Evolutionary conservation across 176 grass and related monocot species (phyloP).

Genomic region (Puccinellia tenuiflora): DNA sequence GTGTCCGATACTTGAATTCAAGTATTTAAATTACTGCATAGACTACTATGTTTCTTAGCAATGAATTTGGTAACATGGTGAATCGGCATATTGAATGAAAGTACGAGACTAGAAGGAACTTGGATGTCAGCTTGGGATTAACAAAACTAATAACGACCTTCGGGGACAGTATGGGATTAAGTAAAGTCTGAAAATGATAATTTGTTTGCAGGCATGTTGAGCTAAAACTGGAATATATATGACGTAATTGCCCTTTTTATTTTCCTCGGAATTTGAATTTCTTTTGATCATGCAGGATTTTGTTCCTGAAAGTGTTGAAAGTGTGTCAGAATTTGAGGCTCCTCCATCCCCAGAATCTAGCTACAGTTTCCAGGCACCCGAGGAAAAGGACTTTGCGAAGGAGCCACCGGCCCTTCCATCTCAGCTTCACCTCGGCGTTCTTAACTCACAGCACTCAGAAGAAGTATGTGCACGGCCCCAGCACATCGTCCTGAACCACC

Average conservation of each 20-base stretch:
- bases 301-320: conserved; percentile 85
- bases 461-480: conserved; percentile 65
- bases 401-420: conserved; percentile 80
- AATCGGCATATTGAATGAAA: not conserved
- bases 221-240: not conserved
- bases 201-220: conserved; percentile 11
- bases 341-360: conserved; percentile 77
- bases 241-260: not conserved
- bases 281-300: conserved; percentile 57
- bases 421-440: conserved; percentile 67
- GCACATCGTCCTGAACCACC: conserved; percentile 93
- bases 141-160: not conserved
- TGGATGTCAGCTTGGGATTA: not conserved
- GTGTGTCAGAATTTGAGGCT: conserved; percentile 70
- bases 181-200: too few species aligned
- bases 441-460: conserved; percentile 61
- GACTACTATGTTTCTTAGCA: not conserved
- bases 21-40: not conserved
- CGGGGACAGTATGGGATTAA: not conserved
- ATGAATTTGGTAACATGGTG: not conserved
- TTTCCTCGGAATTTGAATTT: not conserved
- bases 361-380: conserved; percentile 64
- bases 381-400: conserved; percentile 86
- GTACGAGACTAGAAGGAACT: not conserved
- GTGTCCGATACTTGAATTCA: not conserved